Evolutionary conservation across 345 rosid species (phyloP).

Genomic region (Pistacia integerrima): DNA sequence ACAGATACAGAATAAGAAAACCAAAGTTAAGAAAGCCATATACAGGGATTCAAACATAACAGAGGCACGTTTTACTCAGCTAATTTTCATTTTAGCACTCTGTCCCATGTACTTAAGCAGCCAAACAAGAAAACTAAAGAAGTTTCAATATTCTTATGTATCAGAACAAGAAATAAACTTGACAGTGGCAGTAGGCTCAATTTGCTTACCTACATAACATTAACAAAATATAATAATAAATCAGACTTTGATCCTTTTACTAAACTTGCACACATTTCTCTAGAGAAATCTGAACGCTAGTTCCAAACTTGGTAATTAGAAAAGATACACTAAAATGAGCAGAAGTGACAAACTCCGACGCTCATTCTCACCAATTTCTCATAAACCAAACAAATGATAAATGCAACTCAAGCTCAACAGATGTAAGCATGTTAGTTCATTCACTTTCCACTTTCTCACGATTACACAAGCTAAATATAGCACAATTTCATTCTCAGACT

Average conservation of each 20-base stretch:
- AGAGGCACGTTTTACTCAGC: not conserved
- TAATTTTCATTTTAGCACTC: not conserved
- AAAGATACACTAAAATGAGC: not conserved
- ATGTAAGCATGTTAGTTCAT: not conserved
- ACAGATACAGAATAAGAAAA: conserved; percentile 18
- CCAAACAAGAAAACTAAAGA: no score
- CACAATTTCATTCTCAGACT: not conserved
- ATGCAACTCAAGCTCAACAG: not conserved
- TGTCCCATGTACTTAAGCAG: no score
- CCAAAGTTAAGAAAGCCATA: conserved; percentile 18
- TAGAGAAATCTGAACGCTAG: not conserved
- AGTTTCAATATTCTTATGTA: no score
- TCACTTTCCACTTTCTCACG: not conserved
- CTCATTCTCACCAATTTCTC: not conserved
- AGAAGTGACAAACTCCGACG: not conserved
- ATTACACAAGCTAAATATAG: not conserved
- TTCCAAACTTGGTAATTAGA: not conserved
- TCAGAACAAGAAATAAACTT: no score
- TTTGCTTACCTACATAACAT: no score
- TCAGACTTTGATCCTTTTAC: no score
- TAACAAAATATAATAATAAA: no score
- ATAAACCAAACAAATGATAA: not conserved
- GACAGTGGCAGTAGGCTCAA: no score
- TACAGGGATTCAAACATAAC: not conserved
- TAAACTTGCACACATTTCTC: not conserved